Evolutionary conservation across 148 eudicot species (phyloP), one percentile per base, ranked within the genome.

Genomic region (Arctostaphylos glauca): DNA sequence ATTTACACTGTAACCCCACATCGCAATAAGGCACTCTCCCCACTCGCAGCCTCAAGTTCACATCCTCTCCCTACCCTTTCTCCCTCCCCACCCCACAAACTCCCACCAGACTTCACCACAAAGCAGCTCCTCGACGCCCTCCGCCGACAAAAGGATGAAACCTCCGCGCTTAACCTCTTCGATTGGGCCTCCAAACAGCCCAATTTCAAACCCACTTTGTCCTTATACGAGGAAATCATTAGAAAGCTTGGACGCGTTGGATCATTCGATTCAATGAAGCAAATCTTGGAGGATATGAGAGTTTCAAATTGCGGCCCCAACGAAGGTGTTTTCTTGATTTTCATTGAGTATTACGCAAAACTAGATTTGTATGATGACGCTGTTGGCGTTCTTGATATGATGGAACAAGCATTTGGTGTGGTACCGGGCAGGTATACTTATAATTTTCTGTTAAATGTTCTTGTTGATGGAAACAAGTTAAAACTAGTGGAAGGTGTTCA

Each of bases 121-220:
- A 90, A 88, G 59, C 92, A 93, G 79, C 90, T 96, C 25, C 78
- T 96, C 73, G 91, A 91, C 77, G 83, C 92, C 56, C 81, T 96
- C 18, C 87, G 93, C 54, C 72, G 79, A 25, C 92, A 91, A 77
- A 85, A 89, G 9, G 94, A 96, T 81, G 93, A 91, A 41, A 87
- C 86, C 54, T 85, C 91, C 77, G 98, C 93, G 1, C 86, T 96
- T 10, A 80, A 88, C 76, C 88, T 96, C 72, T 96, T 94, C 78
- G 87, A 88, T 70, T 96, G 95, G 97, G 99, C 99, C 66, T 88
- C 91, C 15, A 83, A 90, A 77, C 95, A 94, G 85, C 92, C 99
- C 6, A 87, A 83, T 86, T 96, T 96, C 87, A 77, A 38, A 15
- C 99, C 99, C 89, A 88, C 88, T 80, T 88, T 87, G 81, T 84